Percentiles rank a stretch among this genome's conserved stretches.
Conservation (phyloP, 2,329 filamentous ascomycete species). For the Xylaria polymorpha region DNA sequence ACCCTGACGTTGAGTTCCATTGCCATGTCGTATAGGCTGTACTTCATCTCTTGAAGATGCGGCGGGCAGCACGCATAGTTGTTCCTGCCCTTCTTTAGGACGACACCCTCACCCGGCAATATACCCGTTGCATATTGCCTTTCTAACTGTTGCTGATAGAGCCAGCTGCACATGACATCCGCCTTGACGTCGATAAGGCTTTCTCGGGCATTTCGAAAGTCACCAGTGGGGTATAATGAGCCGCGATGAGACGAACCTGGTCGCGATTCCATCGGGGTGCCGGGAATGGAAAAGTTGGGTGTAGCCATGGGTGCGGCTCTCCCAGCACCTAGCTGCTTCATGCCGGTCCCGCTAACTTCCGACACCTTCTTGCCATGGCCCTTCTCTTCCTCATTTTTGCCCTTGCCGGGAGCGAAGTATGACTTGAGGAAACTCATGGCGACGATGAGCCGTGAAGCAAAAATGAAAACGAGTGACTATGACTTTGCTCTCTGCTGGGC, state of each 20-base stretch:
- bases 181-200: constrained; percentile 65
- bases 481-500: constrained; percentile 29
- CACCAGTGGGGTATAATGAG: constrained; percentile 54
- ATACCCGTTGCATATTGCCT: constrained; percentile 54
- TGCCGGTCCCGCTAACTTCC: constrained; percentile 38
- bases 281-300: constrained; percentile 38
- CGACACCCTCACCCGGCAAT: constrained; percentile 54
- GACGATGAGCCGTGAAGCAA: constrained; percentile 30
- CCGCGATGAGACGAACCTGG: constrained; percentile 40
- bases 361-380: constrained; percentile 37
- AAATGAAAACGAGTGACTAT: constrained; percentile 30
- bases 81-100: constrained; percentile 55
- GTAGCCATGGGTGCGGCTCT: constrained; percentile 30
- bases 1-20: constrained; percentile 55
- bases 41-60: constrained; percentile 52
- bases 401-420: constrained; percentile 50
- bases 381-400: constrained; percentile 41
- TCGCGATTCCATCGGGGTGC: constrained; percentile 41
- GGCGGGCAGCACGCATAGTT: constrained; percentile 55
- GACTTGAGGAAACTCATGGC: constrained; percentile 51
- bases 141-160: constrained; percentile 71
- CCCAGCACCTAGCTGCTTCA: constrained; percentile 33
- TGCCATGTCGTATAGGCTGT: constrained; percentile 53
- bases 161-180: constrained; percentile 72
- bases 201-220: constrained; percentile 58